A percentile compares a stretch with the other conserved stretches of the same genome.
Conservation (phyloP, 2,329 filamentous ascomycete genomes). For the Hypoxylon sp. region DNA sequence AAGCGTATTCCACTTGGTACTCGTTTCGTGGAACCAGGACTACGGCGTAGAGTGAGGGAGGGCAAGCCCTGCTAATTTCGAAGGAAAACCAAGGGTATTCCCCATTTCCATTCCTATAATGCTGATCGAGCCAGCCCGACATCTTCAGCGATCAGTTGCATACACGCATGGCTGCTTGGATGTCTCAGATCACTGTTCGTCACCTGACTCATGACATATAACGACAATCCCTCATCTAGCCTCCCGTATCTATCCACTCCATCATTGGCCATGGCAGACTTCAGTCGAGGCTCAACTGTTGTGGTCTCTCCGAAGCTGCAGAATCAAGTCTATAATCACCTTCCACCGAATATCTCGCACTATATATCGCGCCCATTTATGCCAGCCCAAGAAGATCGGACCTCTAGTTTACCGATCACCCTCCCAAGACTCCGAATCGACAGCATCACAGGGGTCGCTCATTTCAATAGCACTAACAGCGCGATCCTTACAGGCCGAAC, state of each 20-base stretch:
- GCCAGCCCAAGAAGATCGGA: conserved; percentile 9
- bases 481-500: conserved; percentile 4
- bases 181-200: conserved; percentile 41
- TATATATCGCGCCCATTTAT: conserved; percentile 22
- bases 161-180: conserved; percentile 42
- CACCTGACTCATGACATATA: conserved; percentile 43
- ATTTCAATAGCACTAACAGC: conserved; percentile 18
- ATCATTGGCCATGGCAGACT: conserved; percentile 38
- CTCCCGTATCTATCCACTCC: conserved; percentile 20
- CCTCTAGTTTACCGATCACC: conserved; percentile 17
- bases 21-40: conserved; percentile 36
- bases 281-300: conserved; percentile 32
- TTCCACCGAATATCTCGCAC: conserved; percentile 25
- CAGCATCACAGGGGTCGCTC: conserved; percentile 14
- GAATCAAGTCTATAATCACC: conserved; percentile 24
- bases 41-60: conserved; percentile 26
- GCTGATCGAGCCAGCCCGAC: conserved; percentile 26
- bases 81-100: conserved; percentile 37
- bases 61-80: conserved; percentile 36
- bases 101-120: conserved; percentile 32
- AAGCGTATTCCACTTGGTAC: conserved; percentile 38
- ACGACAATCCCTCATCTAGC: conserved; percentile 26
- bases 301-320: conserved; percentile 36
- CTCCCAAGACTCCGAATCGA: conserved; percentile 28
- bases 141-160: conserved; percentile 37